These are phyloP conservation scores for Thraustochytrium striatum DNA, from an alignment of 352 stramenopile species.

Conservation along the genomic window DNA sequence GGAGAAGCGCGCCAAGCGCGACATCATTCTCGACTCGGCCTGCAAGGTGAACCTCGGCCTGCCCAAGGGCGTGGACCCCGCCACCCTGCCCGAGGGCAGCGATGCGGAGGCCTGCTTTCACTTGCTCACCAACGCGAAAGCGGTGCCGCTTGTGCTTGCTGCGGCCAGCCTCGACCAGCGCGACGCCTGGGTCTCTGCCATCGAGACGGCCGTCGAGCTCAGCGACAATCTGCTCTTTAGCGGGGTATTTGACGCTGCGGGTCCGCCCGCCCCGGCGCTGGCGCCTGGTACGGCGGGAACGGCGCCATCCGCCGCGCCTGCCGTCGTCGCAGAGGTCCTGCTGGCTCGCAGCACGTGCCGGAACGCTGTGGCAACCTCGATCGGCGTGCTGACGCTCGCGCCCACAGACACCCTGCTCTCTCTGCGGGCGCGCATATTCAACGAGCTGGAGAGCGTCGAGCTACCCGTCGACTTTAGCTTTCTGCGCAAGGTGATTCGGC, in stretches of 20 bases:
- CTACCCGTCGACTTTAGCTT: slow-evolving; percentile 26
- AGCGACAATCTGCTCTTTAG: neutral
- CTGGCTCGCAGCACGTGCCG: neutral
- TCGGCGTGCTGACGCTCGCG: neutral
- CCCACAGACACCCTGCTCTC: neutral
- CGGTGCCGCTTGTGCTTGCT: neutral
- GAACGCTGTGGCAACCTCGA: neutral
- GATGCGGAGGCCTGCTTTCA: slow-evolving; percentile 17
- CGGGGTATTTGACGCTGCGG: neutral
- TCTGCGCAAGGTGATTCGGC: slow-evolving; percentile 8
- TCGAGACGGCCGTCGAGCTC: neutral
- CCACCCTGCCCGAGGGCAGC: neutral
- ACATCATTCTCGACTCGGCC: slow-evolving; percentile 6
- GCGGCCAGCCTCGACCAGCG: neutral
- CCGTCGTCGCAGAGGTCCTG: neutral
- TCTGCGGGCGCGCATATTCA: neutral
- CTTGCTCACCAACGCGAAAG: neutral
- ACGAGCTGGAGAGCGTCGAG: neutral
- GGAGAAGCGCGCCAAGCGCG: neutral
- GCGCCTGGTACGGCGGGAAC: neutral
- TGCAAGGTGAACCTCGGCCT: neutral
- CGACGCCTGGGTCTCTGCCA: neutral
- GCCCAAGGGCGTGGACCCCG: neutral
- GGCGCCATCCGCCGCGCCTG: neutral
- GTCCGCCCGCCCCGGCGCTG: no score